Conservation (phyloP, 176 grass and related monocot genomes). For the Lolium perenne region DNA sequence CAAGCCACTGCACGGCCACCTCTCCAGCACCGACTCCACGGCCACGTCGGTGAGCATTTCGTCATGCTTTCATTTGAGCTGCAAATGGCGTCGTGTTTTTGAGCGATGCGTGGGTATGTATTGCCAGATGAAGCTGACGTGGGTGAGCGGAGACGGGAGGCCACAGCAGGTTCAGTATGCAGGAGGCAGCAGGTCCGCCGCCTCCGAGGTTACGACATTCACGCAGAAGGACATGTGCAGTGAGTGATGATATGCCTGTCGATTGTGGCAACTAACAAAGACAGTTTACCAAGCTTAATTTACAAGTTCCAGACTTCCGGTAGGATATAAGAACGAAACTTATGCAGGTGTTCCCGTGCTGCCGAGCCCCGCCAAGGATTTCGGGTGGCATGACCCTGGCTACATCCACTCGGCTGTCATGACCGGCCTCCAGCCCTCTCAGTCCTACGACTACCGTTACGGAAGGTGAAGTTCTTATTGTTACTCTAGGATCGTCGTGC, state of each 20-base stretch:
- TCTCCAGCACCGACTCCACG: conserved; percentile 71
- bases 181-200: conserved; percentile 36
- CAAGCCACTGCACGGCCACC: conserved; percentile 66
- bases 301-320: neutral
- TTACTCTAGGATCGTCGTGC: neutral
- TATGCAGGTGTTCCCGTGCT: conserved; percentile 27
- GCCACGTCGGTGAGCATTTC: conserved; percentile 57
- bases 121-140: conserved; percentile 77
- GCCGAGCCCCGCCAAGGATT: conserved; percentile 78
- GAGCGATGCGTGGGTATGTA: neutral
- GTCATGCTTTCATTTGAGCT: neutral
- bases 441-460: conserved; percentile 66
- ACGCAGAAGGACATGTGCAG: conserved; percentile 82
- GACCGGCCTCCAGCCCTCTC: conserved; percentile 70
- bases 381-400: conserved; percentile 88
- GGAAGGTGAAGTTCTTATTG: conserved; percentile 56
- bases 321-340: no score
- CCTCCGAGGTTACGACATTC: conserved; percentile 61
- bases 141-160: conserved; percentile 78
- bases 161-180: conserved; percentile 75
- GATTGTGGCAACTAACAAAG: neutral
- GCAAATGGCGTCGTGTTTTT: no score
- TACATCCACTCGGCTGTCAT: conserved; percentile 81
- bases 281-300: neutral
- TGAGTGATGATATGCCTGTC: conserved; percentile 41